These are phyloP conservation scores for Aspergillus sp. DNA, from an alignment of 2,329 filamentous ascomycete species.

Conservation along the genomic window DNA sequence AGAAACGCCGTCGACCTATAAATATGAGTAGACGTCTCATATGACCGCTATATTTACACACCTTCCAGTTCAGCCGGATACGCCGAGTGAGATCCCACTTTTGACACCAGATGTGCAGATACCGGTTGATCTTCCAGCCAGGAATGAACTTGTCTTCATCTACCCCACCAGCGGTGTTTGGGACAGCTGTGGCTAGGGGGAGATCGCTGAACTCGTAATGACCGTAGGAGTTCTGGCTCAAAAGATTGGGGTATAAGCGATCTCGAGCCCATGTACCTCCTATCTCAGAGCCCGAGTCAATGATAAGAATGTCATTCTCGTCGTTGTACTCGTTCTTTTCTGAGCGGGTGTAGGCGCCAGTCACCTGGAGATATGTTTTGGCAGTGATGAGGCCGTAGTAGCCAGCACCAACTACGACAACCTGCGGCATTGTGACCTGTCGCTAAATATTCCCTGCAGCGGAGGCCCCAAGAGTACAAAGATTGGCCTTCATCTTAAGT, in stretches of 20 bases:
- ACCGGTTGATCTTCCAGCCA: conserved; percentile 33
- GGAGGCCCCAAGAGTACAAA: background rate
- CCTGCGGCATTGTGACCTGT: background rate
- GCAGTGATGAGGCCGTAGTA: conserved; percentile 35
- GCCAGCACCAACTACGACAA: conserved; percentile 7
- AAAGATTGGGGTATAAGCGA: conserved; percentile 34
- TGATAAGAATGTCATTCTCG: conserved; percentile 24
- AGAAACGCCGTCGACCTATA: conserved; percentile 2
- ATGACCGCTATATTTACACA: background rate
- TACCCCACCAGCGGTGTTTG: conserved; percentile 11
- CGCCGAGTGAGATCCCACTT: conserved; percentile 29
- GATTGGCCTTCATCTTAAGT: background rate
- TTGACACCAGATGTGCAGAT: conserved; percentile 29
- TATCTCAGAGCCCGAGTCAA: conserved; percentile 30
- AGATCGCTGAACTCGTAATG: conserved; percentile 36
- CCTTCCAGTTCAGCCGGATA: conserved; percentile 32
- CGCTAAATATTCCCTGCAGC: background rate
- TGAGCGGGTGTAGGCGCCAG: background rate
- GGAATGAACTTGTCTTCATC: conserved; percentile 26
- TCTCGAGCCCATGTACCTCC: conserved; percentile 35
- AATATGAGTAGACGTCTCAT: background rate
- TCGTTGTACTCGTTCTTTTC: background rate
- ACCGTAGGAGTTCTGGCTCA: conserved; percentile 35
- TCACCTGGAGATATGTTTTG: conserved; percentile 35
- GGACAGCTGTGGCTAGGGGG: conserved; percentile 23